These are phyloP conservation scores for Niebla homalea DNA, from an alignment of 495 filamentous ascomycete genomes.

Conservation along the genomic window DNA sequence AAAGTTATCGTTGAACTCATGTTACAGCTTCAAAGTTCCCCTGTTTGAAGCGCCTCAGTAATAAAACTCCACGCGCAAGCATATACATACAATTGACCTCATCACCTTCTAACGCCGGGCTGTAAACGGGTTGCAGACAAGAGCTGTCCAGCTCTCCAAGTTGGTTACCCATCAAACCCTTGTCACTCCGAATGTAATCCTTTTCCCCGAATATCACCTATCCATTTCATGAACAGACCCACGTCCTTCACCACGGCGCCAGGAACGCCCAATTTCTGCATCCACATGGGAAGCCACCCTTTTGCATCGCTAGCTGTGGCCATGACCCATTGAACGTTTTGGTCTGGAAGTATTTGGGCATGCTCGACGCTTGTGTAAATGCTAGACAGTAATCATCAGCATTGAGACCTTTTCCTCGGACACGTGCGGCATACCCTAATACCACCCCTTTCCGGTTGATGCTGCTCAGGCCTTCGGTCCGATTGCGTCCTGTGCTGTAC, in stretches of 20 bases:
- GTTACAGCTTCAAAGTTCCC: too few species aligned
- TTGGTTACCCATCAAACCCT: too few species aligned
- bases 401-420: neutral
- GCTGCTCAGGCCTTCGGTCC: slow-evolving; percentile 7
- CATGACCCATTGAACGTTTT: slow-evolving; percentile 48
- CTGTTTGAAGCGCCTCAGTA: too few species aligned
- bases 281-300: slow-evolving; percentile 45
- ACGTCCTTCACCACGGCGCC: slow-evolving; percentile 53
- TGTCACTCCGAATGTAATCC: too few species aligned
- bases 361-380: slow-evolving; percentile 44
- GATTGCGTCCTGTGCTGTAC: slow-evolving; percentile 18
- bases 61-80: too few species aligned
- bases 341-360: slow-evolving; percentile 27
- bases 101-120: too few species aligned
- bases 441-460: slow-evolving; percentile 15
- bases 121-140: too few species aligned
- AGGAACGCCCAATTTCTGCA: slow-evolving; percentile 49
- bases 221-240: slow-evolving; percentile 44
- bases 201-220: slow-evolving; percentile 6
- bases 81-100: too few species aligned
- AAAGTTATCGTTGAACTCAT: too few species aligned
- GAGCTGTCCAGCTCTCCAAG: too few species aligned
- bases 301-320: slow-evolving; percentile 49
- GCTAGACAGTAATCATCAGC: slow-evolving; percentile 7
- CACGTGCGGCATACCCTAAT: slow-evolving; percentile 12